Evolutionary conservation across 768 basidiomycete genomes (phyloP), one percentile per base, ranked within the genome.

Genomic region (Phlebiopsis flavidoalba): DNA sequence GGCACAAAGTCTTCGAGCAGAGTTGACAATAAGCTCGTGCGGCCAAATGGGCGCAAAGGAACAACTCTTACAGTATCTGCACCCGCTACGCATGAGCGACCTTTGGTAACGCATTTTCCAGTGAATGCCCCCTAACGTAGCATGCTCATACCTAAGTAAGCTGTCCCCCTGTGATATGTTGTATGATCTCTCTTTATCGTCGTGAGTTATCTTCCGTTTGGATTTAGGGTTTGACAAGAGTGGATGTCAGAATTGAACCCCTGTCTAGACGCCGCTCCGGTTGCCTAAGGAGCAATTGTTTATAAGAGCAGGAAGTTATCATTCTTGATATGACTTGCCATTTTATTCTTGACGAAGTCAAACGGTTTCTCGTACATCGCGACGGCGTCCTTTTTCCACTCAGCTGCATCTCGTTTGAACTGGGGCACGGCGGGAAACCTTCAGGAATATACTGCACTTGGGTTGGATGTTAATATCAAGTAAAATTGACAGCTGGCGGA

Each of bases 161-260:
- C 52, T 8, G 63, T 48, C 21, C 46, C 57, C 46, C 57, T 24
- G 60, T 57, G 7, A 61, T 60, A 40, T 54, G 26, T 15, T 53
- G 43, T 3, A 64, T 55, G 7, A 56, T 19, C 21, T 56, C 46
- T 35, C 52, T 58, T 15, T 59, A 26, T 5, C 24, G 21, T 6
- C 24, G 21, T 6, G 57, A 26, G 48, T 59, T 51, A 26, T 33
- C 50, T 8, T 47, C 86, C 0, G 84, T 87, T n/a, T 64, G 88
- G 86, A 35, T 80, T 69, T 40, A 76, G 69, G 47, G 81, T 79
- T n/a, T 54, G 86, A 83, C 12, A 90, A 74, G 21, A 88, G 73
- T n/a, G 5, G 80, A 83, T 0, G 77, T 75, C 22, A 74, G 73
- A 52, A 79, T 79, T 7, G 76, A 80, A 2, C n/a, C n/a, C n/a